Evolutionary conservation across 1,284 basidiomycete genomes (phyloP), one percentile per base, ranked within the genome.

Genomic region (Abortiporus biennis): DNA sequence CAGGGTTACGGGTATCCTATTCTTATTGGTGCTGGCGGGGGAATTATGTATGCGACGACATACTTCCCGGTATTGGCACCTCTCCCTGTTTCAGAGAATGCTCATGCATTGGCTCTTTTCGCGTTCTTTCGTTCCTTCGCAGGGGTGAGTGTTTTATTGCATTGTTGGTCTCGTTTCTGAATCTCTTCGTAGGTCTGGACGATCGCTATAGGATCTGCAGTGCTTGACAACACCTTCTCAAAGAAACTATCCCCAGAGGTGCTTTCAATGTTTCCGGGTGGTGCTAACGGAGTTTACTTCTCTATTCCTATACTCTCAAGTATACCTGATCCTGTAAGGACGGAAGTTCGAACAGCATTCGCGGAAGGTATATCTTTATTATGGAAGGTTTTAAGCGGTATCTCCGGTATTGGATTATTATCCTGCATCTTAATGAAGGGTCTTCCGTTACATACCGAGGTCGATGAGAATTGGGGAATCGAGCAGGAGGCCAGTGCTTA

Each of bases 11-110:
- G 13, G 24, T 13, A 35, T 1, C 6, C 8, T n/a, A 6, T 59
- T 20, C 36, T 62, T 22, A 47, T 56, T n/a, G 56, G 54, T 1
- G 38, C 54, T n/a, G 63, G 62, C 1, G 40, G 59, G 32, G 56
- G 58, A 11, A 47, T 57, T 30, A 29, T 53, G 13, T 54, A 50
- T 40, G 37, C 46, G 29, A 48, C 42, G 36, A 53, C 49, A 9
- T 34, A 47, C 38, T 67, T 65, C 46, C 55, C 64, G 3, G 56
- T 65, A 13, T 51, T 64, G 22, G 64, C 65, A 1, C 59, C 64
- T 0, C 48, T 65, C 2, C 56, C 57, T 3, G 29, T 56, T 27
- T 48, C 48, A 17, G 38, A 54, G 9, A 55, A 53, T 32, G 59
- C 61, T 8, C 42, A 46, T 12, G 54, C 61, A 0, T 43, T 61